These are phyloP conservation scores for Mrakia hoshinonis DNA, from an alignment of 768 basidiomycete genomes.

Conservation along the genomic window DNA sequence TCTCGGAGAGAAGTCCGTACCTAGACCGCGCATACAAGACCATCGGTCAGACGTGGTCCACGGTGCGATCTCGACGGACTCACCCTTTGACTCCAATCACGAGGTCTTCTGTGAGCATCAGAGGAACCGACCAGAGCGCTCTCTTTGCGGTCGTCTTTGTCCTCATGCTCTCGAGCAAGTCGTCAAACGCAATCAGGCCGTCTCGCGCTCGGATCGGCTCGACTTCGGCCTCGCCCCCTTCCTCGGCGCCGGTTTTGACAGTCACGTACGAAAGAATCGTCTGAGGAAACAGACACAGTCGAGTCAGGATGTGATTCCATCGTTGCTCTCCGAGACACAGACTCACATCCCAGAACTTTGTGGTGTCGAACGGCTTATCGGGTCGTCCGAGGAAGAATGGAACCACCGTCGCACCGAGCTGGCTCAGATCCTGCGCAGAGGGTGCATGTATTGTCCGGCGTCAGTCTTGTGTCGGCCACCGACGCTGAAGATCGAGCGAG, in stretches of 20 bases:
- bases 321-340: not conserved
- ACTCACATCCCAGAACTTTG: constrained; percentile 69
- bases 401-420: constrained; percentile 68
- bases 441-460: constrained; percentile 34
- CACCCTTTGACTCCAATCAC: constrained; percentile 43
- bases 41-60: not conserved
- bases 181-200: constrained; percentile 36
- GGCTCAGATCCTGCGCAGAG: constrained; percentile 59
- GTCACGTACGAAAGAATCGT: not conserved
- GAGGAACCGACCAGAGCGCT: constrained; percentile 68
- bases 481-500: constrained; percentile 9
- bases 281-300: not conserved
- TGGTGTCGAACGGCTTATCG: constrained; percentile 59
- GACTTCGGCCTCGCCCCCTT: not conserved
- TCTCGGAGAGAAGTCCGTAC: constrained; percentile 79
- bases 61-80: not conserved
- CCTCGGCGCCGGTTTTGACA: not conserved
- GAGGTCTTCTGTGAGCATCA: constrained; percentile 46
- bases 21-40: constrained; percentile 43
- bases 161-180: constrained; percentile 36
- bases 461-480: constrained; percentile 34
- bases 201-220: not conserved
- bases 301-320: not conserved
- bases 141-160: constrained; percentile 54
- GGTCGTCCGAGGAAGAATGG: constrained; percentile 78